phyloP scores from a whole-genome alignment of 176 grass and related monocot species.

The Panicum miliaceum region DNA sequence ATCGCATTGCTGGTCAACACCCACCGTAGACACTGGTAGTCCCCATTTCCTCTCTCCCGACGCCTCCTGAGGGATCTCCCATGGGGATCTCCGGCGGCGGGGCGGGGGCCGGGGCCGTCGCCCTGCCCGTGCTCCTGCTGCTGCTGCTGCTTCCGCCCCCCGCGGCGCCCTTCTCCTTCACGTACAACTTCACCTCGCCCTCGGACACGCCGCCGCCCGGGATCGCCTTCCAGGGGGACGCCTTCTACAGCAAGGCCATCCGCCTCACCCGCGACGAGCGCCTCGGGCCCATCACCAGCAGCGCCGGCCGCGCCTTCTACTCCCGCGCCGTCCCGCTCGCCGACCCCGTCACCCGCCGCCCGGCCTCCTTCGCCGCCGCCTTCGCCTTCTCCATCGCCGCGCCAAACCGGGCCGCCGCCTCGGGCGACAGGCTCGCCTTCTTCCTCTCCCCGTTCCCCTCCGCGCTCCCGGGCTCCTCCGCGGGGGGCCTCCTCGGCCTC shows the following conservation, averaged over 20 bases:
- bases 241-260: slow-evolving; percentile 80
- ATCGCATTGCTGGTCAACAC: slow-evolving; percentile 31
- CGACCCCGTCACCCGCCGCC: slow-evolving; percentile 53
- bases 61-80: neutral
- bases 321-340: slow-evolving; percentile 54
- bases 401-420: slow-evolving; percentile 37
- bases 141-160: neutral
- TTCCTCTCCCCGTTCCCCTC: slow-evolving; percentile 78
- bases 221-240: slow-evolving; percentile 79
- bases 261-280: slow-evolving; percentile 73
- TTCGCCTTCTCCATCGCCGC: slow-evolving; percentile 71
- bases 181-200: slow-evolving; percentile 68
- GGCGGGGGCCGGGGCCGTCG: neutral
- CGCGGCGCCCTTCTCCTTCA: slow-evolving; percentile 58
- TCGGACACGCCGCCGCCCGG: slow-evolving; percentile 50
- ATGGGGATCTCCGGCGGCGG: slow-evolving; percentile 34
- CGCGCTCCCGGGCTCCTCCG: slow-evolving; percentile 52
- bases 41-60: neutral
- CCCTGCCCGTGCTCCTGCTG: slow-evolving; percentile 1
- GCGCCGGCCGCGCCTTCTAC: slow-evolving; percentile 61
- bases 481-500: slow-evolving; percentile 63
- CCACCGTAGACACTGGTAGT: neutral
- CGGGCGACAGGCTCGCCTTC: slow-evolving; percentile 76
- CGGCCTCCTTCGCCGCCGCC: slow-evolving; percentile 62
- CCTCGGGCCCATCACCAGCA: slow-evolving; percentile 60